Evolutionary conservation across 345 rosid genomes (phyloP).

Genomic region (Eutrema yunnanense): DNA sequence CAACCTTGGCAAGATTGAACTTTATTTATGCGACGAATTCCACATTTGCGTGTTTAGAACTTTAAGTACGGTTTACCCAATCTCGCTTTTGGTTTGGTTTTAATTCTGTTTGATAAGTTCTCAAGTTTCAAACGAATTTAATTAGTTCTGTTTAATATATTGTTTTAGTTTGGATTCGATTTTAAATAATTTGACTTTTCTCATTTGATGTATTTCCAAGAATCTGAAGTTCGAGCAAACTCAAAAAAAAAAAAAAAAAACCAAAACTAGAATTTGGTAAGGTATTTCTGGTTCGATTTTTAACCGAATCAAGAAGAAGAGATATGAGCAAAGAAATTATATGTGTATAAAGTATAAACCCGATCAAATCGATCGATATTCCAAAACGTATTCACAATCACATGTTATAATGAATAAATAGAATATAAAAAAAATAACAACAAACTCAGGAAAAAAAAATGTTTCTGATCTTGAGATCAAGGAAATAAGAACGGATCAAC

Average conservation of each 20-base stretch:
- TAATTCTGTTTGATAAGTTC: too few species aligned
- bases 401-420: slow-evolving; percentile 17
- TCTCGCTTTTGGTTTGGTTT: too few species aligned
- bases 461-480: slow-evolving; percentile 1
- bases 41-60: not conserved
- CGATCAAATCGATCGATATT: not conserved
- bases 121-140: too few species aligned
- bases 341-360: not conserved
- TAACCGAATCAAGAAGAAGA: not conserved
- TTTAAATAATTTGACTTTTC: not conserved
- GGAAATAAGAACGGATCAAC: not conserved
- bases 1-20: not conserved
- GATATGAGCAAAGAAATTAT: not conserved
- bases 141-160: too few species aligned
- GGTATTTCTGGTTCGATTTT: not conserved
- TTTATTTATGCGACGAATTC: not conserved
- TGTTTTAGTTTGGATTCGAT: not conserved
- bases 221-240: not conserved
- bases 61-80: too few species aligned
- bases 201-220: not conserved
- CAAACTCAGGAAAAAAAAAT: not conserved
- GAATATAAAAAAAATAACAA: not conserved
- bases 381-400: slow-evolving; percentile 10
- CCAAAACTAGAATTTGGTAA: not conserved
- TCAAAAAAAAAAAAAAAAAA: not conserved